Evolutionary conservation across 345 rosid genomes (phyloP).

Genomic region (Brassica incana): DNA sequence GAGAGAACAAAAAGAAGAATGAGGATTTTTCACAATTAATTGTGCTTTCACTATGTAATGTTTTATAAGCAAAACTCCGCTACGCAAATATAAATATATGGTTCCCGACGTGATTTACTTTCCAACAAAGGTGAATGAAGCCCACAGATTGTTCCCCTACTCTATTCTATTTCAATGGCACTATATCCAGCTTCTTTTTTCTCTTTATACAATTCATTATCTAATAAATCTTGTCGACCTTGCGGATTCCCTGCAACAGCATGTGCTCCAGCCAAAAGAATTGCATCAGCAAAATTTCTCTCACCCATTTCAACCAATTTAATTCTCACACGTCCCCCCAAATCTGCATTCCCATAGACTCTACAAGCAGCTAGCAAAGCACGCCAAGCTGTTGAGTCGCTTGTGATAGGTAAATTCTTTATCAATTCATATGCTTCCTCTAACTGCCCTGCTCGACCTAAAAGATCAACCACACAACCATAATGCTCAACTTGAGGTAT

Average conservation of each 20-base stretch:
- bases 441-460: conserved; percentile 66
- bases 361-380: conserved; percentile 68
- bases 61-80: too few relatives aligned
- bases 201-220: conserved; percentile 31
- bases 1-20: too few relatives aligned
- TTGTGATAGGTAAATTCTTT: conserved; percentile 47
- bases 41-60: too few relatives aligned
- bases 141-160: neutral
- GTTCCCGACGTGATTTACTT: neutral
- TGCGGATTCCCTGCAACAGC: conserved; percentile 54
- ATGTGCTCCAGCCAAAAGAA: conserved; percentile 42
- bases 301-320: conserved; percentile 46
- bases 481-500: conserved; percentile 63
- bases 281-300: conserved; percentile 51
- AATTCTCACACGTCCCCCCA: conserved; percentile 49
- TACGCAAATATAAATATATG: neutral
- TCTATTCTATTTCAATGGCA: conserved; percentile 42
- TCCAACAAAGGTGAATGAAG: conserved; percentile 9
- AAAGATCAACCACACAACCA: conserved; percentile 64
- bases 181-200: conserved; percentile 57
- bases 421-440: conserved; percentile 59
- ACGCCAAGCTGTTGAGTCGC: conserved; percentile 64
- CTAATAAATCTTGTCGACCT: conserved; percentile 23
- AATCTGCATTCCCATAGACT: conserved; percentile 51
- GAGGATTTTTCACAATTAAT: too few relatives aligned